Percentiles rank a stretch among this genome's conserved stretches.
phyloP scores from a whole-genome alignment of 2,329 filamentous ascomycete genomes.

The Colletotrichum cuscutae region DNA sequence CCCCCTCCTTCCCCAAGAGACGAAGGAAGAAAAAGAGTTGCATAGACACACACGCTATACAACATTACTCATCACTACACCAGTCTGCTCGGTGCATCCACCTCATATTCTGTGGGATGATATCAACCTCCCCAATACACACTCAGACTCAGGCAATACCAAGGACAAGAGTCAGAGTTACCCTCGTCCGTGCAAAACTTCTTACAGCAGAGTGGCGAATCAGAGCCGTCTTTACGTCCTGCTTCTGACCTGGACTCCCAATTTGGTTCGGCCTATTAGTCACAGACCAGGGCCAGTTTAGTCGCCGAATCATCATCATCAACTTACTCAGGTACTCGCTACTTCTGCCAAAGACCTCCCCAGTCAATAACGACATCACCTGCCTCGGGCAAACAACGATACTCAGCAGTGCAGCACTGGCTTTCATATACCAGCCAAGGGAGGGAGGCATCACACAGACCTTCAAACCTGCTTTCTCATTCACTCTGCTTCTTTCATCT shows the following conservation, averaged over 20 bases:
- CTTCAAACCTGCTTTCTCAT: not conserved
- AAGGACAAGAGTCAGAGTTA: constrained; percentile 6
- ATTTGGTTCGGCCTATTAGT: constrained; percentile 24
- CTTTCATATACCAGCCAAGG: not conserved
- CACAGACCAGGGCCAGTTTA: constrained; percentile 14
- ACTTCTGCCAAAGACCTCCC: not conserved
- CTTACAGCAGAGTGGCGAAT: constrained; percentile 17
- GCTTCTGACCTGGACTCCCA: not conserved
- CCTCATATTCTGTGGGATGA: not conserved
- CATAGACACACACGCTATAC: constrained; percentile 30
- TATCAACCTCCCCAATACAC: not conserved
- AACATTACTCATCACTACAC: constrained; percentile 17
- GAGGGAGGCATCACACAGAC: not conserved
- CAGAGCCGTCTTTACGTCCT: not conserved
- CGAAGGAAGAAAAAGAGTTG: constrained; percentile 1
- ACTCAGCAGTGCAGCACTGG: not conserved
- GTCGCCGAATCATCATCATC: constrained; percentile 18
- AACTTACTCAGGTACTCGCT: not conserved
- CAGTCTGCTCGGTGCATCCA: not conserved
- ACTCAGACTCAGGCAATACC: not conserved
- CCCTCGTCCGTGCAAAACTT: not conserved
- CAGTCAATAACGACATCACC: not conserved
- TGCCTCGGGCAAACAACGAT: not conserved
- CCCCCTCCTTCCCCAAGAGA: not conserved
- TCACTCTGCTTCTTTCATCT: not conserved